These are phyloP conservation scores for Sideroxylon spinosum DNA, from an alignment of 179 eudicot genomes.

Conservation along the genomic window DNA sequence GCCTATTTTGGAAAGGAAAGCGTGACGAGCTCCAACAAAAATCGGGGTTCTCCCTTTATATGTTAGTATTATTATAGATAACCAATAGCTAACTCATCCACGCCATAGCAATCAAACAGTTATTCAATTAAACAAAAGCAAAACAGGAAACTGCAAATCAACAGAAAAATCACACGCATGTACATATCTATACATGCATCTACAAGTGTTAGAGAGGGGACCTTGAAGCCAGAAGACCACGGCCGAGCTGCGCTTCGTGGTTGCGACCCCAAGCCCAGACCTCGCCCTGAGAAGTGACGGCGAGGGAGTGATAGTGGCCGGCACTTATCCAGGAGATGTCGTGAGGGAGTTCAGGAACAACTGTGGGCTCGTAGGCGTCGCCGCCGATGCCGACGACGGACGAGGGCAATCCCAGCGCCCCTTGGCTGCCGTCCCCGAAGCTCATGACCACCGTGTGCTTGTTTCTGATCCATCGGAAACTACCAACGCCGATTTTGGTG, in stretches of 20 bases:
- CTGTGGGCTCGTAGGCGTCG: slow-evolving; percentile 83
- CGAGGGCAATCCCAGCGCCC: slow-evolving; percentile 71
- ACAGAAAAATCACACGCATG: background rate
- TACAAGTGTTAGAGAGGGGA: slow-evolving; percentile 16
- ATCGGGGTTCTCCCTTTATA: too few relatives aligned
- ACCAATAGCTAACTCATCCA: too few relatives aligned
- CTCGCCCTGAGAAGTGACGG: slow-evolving; percentile 73
- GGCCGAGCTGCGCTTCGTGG: slow-evolving; percentile 81
- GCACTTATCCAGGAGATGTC: slow-evolving; percentile 57
- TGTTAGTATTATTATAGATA: too few relatives aligned
- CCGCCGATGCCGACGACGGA: slow-evolving; percentile 54
- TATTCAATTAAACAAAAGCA: background rate
- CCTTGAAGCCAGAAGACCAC: slow-evolving; percentile 67
- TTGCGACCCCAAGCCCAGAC: slow-evolving; percentile 99
- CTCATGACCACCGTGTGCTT: slow-evolving; percentile 57
- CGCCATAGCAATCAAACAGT: background rate
- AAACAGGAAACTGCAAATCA: background rate
- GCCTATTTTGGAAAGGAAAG: too few relatives aligned
- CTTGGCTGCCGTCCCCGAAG: slow-evolving; percentile 93
- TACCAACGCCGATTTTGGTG: background rate
- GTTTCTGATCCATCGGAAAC: slow-evolving; percentile 20
- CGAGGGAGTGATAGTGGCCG: slow-evolving; percentile 96
- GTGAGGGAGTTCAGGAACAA: slow-evolving; percentile 62
- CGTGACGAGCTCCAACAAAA: too few relatives aligned
- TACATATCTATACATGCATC: background rate